A percentile compares a stretch with the other conserved stretches of the same genome.
Evolutionary conservation across 192 early-diverging fungal genomes (phyloP).

Genomic region (Backusella tarrabulga): DNA sequence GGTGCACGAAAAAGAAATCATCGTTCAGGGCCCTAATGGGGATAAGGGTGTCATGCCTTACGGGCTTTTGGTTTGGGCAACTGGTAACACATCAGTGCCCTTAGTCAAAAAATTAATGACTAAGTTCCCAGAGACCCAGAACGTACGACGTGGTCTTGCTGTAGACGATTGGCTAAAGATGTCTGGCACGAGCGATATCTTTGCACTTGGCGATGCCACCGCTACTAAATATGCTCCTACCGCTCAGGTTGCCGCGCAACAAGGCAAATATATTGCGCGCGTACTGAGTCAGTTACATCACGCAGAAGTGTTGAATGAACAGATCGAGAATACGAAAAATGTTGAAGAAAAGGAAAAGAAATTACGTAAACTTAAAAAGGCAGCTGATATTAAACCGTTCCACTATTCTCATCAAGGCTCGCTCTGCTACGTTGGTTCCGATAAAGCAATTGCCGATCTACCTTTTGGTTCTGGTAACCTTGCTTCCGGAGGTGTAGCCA

Average conservation of each 20-base stretch:
- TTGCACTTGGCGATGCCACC: conserved; percentile 74
- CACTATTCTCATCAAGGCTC: conserved; percentile 85
- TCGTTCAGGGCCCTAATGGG: conserved; percentile 65
- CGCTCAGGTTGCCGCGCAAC: conserved; percentile 84
- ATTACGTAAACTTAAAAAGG: conserved; percentile 29
- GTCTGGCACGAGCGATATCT: conserved; percentile 61
- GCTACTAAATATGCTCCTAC: conserved; percentile 81
- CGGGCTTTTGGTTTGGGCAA: conserved; percentile 84
- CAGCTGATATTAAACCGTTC: conserved; percentile 59
- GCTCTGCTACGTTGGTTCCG: conserved; percentile 85
- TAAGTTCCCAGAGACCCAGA: conserved; percentile 59
- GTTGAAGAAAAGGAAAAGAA: conserved; percentile 28
- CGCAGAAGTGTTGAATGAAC: conserved; percentile 35
- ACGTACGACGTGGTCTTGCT: conserved; percentile 63
- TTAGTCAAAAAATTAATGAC: conserved; percentile 66
- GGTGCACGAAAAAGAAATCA: conserved; percentile 67
- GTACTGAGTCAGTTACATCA: conserved; percentile 64
- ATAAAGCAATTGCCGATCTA: conserved; percentile 91
- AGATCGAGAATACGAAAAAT: conserved; percentile 5
- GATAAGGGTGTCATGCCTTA: conserved; percentile 64
- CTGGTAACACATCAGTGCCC: conserved; percentile 74
- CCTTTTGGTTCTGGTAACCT: conserved; percentile 70
- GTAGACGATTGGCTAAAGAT: conserved; percentile 74
- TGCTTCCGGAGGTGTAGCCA: conserved; percentile 61
- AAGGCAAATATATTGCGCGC: conserved; percentile 81